Conservation (phyloP, 2,329 filamentous ascomycete genomes). For the Phyllosticta citribraziliensis region DNA sequence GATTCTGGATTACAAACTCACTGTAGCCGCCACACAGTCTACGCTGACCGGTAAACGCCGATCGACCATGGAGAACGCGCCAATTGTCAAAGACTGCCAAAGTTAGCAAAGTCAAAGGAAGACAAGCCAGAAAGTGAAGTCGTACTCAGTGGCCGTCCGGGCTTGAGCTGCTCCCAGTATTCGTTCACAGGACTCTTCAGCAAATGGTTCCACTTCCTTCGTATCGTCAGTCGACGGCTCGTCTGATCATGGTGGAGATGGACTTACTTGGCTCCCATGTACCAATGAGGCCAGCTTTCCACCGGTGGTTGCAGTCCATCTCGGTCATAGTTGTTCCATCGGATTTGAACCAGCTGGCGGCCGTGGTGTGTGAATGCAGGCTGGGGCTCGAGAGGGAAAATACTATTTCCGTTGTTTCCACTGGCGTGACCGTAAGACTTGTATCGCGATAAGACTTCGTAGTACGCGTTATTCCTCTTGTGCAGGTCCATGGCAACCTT, state of each 20-base stretch:
- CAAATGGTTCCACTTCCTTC: slow-evolving; percentile 58
- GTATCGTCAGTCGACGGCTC: neutral
- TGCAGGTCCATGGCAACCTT: slow-evolving; percentile 53
- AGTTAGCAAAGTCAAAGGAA: neutral
- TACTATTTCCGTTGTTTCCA: slow-evolving; percentile 74
- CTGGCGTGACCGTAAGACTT: slow-evolving; percentile 71
- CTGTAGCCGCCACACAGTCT: slow-evolving; percentile 88
- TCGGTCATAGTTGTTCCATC: slow-evolving; percentile 92
- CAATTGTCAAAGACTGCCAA: slow-evolving; percentile 83
- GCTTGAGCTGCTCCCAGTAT: slow-evolving; percentile 72
- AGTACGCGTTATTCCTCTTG: slow-evolving; percentile 45
- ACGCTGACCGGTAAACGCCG: slow-evolving; percentile 70
- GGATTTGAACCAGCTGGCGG: slow-evolving; percentile 50
- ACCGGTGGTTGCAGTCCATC: slow-evolving; percentile 53
- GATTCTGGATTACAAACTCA: slow-evolving; percentile 37
- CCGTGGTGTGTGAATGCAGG: slow-evolving; percentile 60
- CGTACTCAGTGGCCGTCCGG: slow-evolving; percentile 68
- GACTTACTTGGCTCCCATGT: slow-evolving; percentile 53
- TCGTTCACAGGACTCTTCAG: slow-evolving; percentile 55
- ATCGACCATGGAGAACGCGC: slow-evolving; percentile 81
- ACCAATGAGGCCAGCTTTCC: slow-evolving; percentile 55
- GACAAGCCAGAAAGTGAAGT: slow-evolving; percentile 11
- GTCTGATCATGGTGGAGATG: neutral
- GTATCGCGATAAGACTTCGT: slow-evolving; percentile 45
- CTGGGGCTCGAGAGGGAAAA: slow-evolving; percentile 59